Evolutionary conservation across 805 yeast species (phyloP).

Genomic region (Myxozyma kluyveri): DNA sequence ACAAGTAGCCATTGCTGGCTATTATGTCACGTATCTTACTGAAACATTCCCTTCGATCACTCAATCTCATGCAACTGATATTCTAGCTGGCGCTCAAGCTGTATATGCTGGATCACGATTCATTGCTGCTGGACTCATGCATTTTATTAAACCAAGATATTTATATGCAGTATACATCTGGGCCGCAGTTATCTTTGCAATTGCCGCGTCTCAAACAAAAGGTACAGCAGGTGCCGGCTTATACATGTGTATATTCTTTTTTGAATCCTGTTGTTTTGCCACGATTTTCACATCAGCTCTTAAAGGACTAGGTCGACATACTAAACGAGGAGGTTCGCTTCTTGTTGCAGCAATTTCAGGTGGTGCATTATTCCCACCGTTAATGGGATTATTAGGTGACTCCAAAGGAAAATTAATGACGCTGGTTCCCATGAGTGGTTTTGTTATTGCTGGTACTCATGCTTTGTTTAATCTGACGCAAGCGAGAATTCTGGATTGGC

Average conservation of each 20-base stretch:
- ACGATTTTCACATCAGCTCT: constrained; percentile 12
- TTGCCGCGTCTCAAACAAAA: constrained; percentile 4
- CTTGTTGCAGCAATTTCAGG: constrained; percentile 10
- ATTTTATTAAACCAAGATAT: constrained; percentile 13
- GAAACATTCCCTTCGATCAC: constrained; percentile 5
- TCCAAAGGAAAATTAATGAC: constrained; percentile 6
- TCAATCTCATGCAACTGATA: constrained; percentile 4
- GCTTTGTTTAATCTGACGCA: constrained; percentile 5
- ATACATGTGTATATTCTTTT: constrained; percentile 6
- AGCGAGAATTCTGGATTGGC: constrained; percentile 9
- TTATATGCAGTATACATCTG: constrained; percentile 1
- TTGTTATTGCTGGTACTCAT: constrained; percentile 6
- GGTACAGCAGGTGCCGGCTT: constrained; percentile 10
- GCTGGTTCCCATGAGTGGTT: constrained; percentile 7
- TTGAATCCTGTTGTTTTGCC: constrained; percentile 11
- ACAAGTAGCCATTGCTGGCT: constrained; percentile 13
- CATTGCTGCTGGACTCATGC: constrained; percentile 12
- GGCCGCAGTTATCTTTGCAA: neutral
- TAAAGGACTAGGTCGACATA: constrained; percentile 7
- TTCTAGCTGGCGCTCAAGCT: constrained; percentile 11
- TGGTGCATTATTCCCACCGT: constrained; percentile 8
- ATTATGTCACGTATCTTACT: constrained; percentile 6
- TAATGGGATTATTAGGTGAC: constrained; percentile 7
- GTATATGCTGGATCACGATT: constrained; percentile 13
- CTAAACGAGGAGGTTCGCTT: constrained; percentile 8